Evolutionary conservation across 2,329 filamentous ascomycete genomes (phyloP).

Genomic region (Fusarium subglutinans): DNA sequence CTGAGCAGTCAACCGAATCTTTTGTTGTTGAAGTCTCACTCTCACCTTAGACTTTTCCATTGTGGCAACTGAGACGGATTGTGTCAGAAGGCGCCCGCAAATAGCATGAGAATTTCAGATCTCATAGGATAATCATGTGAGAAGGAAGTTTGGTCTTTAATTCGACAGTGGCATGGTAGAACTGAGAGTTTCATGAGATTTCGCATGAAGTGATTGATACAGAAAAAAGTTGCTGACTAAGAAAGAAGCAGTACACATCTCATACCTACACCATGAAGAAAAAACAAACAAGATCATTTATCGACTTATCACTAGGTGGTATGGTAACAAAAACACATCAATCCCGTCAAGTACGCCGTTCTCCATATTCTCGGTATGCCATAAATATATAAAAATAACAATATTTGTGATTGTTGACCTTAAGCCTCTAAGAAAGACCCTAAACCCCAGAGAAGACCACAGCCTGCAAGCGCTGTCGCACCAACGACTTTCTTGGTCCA

Average conservation of each 20-base stretch:
- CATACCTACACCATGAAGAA: neutral
- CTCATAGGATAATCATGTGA: neutral
- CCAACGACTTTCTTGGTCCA: slow-evolving; percentile 72
- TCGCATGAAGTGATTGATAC: slow-evolving; percentile 28
- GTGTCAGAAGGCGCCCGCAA: neutral
- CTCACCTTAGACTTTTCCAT: slow-evolving; percentile 44
- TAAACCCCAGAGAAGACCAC: slow-evolving; percentile 66
- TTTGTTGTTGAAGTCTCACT: slow-evolving; percentile 20
- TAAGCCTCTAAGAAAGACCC: slow-evolving; percentile 61
- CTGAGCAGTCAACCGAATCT: neutral
- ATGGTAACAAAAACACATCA: neutral
- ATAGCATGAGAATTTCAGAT: neutral
- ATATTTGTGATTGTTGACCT: neutral
- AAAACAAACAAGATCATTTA: neutral
- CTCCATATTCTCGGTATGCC: slow-evolving; percentile 1
- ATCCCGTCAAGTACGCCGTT: slow-evolving; percentile 13
- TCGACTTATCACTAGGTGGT: neutral
- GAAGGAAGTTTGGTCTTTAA: neutral
- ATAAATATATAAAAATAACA: neutral
- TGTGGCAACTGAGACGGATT: neutral
- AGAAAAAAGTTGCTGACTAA: slow-evolving; percentile 38
- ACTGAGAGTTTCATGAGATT: neutral
- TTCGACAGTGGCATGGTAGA: neutral
- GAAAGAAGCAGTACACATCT: slow-evolving; percentile 12
- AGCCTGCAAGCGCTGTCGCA: slow-evolving; percentile 69